These are phyloP conservation scores for Cercospora zeae-maydis DNA, from an alignment of 2,329 filamentous ascomycete genomes.

Conservation along the genomic window DNA sequence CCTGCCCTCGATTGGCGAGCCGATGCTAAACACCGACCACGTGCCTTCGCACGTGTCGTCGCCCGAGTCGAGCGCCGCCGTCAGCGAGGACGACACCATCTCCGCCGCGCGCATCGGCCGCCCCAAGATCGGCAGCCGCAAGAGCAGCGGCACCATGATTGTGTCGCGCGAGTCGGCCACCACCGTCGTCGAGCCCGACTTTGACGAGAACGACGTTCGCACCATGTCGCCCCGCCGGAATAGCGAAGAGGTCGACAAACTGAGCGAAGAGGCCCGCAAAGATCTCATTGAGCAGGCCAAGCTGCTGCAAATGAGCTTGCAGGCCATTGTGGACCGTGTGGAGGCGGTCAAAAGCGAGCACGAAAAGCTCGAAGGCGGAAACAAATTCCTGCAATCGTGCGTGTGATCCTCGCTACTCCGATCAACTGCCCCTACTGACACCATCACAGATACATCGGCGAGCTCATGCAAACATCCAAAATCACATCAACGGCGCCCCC, in stretches of 20 bases:
- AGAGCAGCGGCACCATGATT: conserved; percentile 76
- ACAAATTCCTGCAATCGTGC: conserved; percentile 80
- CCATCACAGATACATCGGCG: conserved; percentile 86
- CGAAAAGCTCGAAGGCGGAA: conserved; percentile 93
- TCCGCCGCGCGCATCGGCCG: conserved; percentile 41
- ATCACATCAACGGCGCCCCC: conserved; percentile 53
- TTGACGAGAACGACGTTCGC: conserved; percentile 76
- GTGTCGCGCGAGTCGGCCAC: conserved; percentile 60
- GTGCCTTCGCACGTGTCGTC: conserved; percentile 23
- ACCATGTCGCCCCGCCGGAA: conserved; percentile 93
- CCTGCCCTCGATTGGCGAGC: conserved; percentile 27
- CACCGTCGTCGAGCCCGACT: conserved; percentile 64
- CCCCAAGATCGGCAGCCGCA: conserved; percentile 66
- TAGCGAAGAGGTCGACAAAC: conserved; percentile 82
- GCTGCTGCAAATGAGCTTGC: conserved; percentile 79
- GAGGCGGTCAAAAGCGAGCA: conserved; percentile 93
- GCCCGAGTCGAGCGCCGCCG: conserved; percentile 31
- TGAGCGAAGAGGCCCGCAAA: conserved; percentile 75
- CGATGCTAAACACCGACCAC: conserved; percentile 17
- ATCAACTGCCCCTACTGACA: conserved; percentile 8
- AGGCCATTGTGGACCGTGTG: conserved; percentile 87
- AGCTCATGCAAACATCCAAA: conserved; percentile 76
- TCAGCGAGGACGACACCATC: conserved; percentile 34
- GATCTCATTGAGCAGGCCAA: conserved; percentile 73
- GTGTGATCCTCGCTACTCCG: conserved; percentile 31